Percentiles rank a stretch among this genome's conserved stretches.
phyloP scores from a whole-genome alignment of 2,329 filamentous ascomycete species.

The Alternaria atra region DNA sequence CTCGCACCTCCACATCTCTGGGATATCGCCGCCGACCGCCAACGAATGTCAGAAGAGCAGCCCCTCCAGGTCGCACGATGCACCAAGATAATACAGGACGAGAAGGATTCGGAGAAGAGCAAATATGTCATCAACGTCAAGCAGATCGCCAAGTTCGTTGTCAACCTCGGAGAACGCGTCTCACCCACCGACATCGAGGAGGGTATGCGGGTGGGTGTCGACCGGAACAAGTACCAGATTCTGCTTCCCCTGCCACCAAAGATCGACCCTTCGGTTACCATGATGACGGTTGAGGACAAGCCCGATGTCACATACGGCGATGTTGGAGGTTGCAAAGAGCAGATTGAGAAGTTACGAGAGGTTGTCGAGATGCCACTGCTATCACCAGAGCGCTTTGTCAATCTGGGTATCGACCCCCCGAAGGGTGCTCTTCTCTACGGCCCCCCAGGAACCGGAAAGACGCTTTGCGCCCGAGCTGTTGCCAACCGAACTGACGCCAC shows the following conservation, averaged over 20 bases:
- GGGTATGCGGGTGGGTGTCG: conserved; percentile 97
- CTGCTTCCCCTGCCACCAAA: conserved; percentile 94
- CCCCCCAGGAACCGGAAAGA: conserved; percentile 98
- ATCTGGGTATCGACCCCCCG: conserved; percentile 97
- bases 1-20: conserved; percentile 98
- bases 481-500: conserved; percentile 98
- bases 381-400: conserved; percentile 96
- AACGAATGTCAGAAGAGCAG: conserved; percentile 98
- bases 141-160: conserved; percentile 99
- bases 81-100: conserved; percentile 98
- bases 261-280: conserved; percentile 98
- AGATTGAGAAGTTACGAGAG: conserved; percentile 98
- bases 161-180: conserved; percentile 95
- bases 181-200: conserved; percentile 99
- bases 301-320: conserved; percentile 99
- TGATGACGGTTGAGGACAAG: conserved; percentile 99
- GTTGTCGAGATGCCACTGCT: conserved; percentile 98
- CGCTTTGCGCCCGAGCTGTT: conserved; percentile 94
- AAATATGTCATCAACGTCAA: conserved; percentile 99
- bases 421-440: conserved; percentile 98
- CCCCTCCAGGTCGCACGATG: conserved; percentile 96
- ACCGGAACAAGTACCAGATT: conserved; percentile 99
- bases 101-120: conserved; percentile 95
- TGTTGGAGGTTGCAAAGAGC: conserved; percentile 98
- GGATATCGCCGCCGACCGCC: conserved; percentile 96